Evolutionary conservation across 345 rosid species (phyloP), one percentile per base, ranked within the genome.

Genomic region (Punica granatum): DNA sequence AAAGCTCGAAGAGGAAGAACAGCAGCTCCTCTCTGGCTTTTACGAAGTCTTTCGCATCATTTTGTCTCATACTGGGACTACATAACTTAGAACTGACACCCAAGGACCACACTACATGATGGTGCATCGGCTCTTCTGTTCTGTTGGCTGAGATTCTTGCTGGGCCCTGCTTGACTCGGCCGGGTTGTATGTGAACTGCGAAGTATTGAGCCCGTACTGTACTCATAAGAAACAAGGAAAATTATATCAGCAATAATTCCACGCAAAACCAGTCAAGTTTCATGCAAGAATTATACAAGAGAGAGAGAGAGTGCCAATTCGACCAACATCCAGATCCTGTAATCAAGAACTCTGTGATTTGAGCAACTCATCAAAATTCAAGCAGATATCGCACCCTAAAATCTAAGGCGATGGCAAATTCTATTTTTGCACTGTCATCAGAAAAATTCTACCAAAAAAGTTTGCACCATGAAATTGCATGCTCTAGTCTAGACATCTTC

Each of bases 151-250:
- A 8, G 84, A 6, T 14, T 67, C 83, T 73, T 85, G 99, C 79
- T 85, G 95, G 81, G 59, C 68, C 82, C 96, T 80, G 76, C 81
- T 85, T 1, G 98, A 68, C 82, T 91, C 98, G 0, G 96, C 75
- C 13, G 98, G 98, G 77, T 88, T 88, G 90, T 91, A 89, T 26
- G 99, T 82, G 80, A 88, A 94, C 87, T 89, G 97, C 1, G 98
- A 78, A 36, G 99, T 89, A 79, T 91, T 91, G n/a, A 94, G 90
- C 43, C 96, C 98, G 64, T 88, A 91, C 99, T 94, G 92, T 25
- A 72, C 71, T 74, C 67, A 68, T 12, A 66, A n/a, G 64, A 61
- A 64, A 43, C 64, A 70, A 63, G 44, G 75, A 28, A 12, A 43
- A 60, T 32, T 70, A 63, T n/a, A 26, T 30, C 21, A 67, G 41